Evolutionary conservation across 768 basidiomycete genomes (phyloP), one percentile per base, ranked within the genome.

Genomic region (Paxillus ammoniavirescens): DNA sequence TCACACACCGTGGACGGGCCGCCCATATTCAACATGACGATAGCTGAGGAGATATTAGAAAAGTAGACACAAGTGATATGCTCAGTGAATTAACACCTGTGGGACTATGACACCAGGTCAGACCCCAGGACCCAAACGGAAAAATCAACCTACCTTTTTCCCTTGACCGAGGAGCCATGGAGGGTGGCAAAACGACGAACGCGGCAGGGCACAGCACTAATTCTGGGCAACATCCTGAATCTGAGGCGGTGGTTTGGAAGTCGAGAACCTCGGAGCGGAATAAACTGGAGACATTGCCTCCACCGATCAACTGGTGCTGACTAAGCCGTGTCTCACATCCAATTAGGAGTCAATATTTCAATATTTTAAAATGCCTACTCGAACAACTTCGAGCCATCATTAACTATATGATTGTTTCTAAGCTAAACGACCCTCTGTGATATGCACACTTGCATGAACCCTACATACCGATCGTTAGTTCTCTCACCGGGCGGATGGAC

Each of bases 21-120:
- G 42, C 97, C 97, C 97, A 99, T 99, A 72, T 98, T 99, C 75
- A 99, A 77, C 89, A 99, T 91, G 40, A 99, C 93, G 57, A 98
- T 81, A 36, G 90, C 96, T 84, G 50, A 17, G 2, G 44, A 79
- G 45, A 31, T 42, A 50, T 59, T 33, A 48, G 18, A 31, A 53
- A 61, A 52, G 26, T 61, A 53, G 44, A 46, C 46, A 56, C 59
- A 59, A 33, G 36, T 42, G 36, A 36, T n/a, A 7, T 51, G 53
- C 23, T 47, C 15, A 26, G 53, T 37, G 37, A 30, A 50, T 49
- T 51, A 58, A 46, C 52, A 86, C 84, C 84, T 81, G 84, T 87
- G 56, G 84, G 84, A 68, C 84, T 86, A 59, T 47, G 30, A n/a
- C 28, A 49, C 31, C 14, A 33, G 35, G 50, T 64, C 50, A 71